Conservation (phyloP, 1,284 basidiomycete species). For the Marasmius tenuissimus region DNA sequence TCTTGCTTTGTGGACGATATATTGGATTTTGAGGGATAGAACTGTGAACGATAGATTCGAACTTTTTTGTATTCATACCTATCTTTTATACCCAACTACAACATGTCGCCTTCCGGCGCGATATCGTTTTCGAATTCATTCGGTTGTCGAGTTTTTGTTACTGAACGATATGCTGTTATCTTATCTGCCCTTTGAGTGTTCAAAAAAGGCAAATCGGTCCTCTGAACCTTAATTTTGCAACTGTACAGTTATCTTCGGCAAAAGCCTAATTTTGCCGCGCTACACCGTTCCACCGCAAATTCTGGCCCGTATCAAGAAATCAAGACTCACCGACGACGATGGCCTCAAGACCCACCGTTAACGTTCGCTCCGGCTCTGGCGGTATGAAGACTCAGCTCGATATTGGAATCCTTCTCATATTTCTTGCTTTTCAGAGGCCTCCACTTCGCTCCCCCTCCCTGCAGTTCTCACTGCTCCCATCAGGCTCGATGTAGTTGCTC, state of each 20-base stretch:
- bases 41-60: not conserved
- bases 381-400: constrained; percentile 37
- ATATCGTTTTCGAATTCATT: not conserved
- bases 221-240: constrained; percentile 13
- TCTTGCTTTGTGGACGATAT: too few relatives aligned
- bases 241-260: constrained; percentile 35
- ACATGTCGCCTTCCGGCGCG: not conserved
- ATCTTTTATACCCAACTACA: not conserved
- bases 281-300: not conserved
- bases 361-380: constrained; percentile 76
- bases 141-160: not conserved
- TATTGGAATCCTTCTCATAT: constrained; percentile 2
- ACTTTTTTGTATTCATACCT: not conserved
- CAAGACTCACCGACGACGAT: constrained; percentile 51
- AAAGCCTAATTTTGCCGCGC: constrained; percentile 28
- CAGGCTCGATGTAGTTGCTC: constrained; percentile 96
- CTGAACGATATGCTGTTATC: not conserved
- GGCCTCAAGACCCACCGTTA: constrained; percentile 90
- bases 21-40: too few relatives aligned
- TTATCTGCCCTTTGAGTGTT: not conserved
- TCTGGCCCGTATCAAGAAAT: not conserved
- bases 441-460: constrained; percentile 89
- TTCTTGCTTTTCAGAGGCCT: constrained; percentile 60
- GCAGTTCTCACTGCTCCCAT: constrained; percentile 98
- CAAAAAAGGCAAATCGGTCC: not conserved